Conservation (phyloP, 1,284 basidiomycete species). For the Pascua guehoae region DNA sequence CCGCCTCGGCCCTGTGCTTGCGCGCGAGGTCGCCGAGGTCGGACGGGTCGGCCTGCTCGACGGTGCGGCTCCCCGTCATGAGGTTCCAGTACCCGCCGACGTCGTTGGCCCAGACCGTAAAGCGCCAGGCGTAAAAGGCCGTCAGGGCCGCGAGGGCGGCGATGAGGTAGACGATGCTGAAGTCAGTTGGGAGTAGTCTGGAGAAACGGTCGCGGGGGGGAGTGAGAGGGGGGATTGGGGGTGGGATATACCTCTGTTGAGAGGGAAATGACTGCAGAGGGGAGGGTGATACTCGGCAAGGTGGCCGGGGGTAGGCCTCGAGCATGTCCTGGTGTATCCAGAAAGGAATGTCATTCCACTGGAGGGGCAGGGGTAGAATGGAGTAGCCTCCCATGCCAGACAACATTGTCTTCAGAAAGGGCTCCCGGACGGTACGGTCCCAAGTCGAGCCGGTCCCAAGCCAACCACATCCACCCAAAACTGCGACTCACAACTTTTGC, state of each 20-base stretch:
- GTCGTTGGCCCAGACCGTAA: slow-evolving; percentile 44
- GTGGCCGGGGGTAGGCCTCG: neutral
- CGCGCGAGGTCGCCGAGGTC: slow-evolving; percentile 14
- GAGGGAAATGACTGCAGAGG: neutral
- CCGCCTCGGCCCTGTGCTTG: slow-evolving; percentile 1
- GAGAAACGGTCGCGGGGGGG: neutral
- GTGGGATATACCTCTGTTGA: too few species aligned
- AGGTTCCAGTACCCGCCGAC: slow-evolving; percentile 49
- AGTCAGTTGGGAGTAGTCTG: neutral
- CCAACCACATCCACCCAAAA: neutral
- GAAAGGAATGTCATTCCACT: too few species aligned
- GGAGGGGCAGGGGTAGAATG: too few species aligned
- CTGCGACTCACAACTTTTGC: slow-evolving; percentile 43
- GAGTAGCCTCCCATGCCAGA: too few species aligned
- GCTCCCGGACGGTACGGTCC: too few species aligned
- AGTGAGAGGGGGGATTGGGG: neutral
- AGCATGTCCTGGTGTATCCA: neutral
- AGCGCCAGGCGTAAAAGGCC: slow-evolving; percentile 46
- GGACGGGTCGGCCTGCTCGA: slow-evolving; percentile 8
- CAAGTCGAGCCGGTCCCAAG: too few species aligned
- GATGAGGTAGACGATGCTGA: slow-evolving; percentile 44
- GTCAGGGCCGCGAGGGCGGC: slow-evolving; percentile 33
- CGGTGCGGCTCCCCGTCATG: slow-evolving; percentile 34
- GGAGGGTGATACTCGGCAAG: too few species aligned
- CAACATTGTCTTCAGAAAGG: too few species aligned